phyloP scores from a whole-genome alignment of 345 rosid genomes.

The Anacardium occidentale region DNA sequence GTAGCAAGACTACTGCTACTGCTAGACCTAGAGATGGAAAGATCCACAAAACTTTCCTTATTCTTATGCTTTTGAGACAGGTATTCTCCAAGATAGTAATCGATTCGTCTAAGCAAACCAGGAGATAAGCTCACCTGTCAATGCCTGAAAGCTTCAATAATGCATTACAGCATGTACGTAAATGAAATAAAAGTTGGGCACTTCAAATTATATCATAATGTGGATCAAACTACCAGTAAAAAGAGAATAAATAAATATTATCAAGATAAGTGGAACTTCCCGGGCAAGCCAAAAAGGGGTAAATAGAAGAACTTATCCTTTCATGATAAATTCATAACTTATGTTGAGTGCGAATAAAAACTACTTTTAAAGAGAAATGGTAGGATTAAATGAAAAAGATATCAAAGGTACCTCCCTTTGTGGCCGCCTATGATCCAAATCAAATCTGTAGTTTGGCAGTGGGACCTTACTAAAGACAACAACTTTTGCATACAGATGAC shows the following conservation, averaged over 20 bases:
- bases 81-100: constrained; percentile 61
- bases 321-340: neutral
- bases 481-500: constrained; percentile 75
- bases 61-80: constrained; percentile 51
- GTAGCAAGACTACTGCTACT: constrained; percentile 53
- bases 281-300: neutral
- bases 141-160: constrained; percentile 14
- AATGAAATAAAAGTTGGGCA: neutral
- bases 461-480: constrained; percentile 88
- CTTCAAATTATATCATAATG: neutral
- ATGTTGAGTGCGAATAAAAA: neutral
- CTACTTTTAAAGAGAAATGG: neutral
- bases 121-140: constrained; percentile 60
- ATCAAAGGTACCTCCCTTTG: constrained; percentile 74
- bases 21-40: constrained; percentile 58
- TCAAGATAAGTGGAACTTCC: neutral
- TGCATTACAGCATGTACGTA: constrained; percentile 12
- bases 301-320: neutral
- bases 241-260: neutral
- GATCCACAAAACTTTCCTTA: constrained; percentile 36
- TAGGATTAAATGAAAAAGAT: neutral
- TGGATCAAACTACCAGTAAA: neutral
- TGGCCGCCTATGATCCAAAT: constrained; percentile 87
- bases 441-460: constrained; percentile 94
- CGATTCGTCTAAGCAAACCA: constrained; percentile 59